These are phyloP conservation scores for Glonium stellatum DNA, from an alignment of 495 filamentous ascomycete genomes.

Conservation along the genomic window DNA sequence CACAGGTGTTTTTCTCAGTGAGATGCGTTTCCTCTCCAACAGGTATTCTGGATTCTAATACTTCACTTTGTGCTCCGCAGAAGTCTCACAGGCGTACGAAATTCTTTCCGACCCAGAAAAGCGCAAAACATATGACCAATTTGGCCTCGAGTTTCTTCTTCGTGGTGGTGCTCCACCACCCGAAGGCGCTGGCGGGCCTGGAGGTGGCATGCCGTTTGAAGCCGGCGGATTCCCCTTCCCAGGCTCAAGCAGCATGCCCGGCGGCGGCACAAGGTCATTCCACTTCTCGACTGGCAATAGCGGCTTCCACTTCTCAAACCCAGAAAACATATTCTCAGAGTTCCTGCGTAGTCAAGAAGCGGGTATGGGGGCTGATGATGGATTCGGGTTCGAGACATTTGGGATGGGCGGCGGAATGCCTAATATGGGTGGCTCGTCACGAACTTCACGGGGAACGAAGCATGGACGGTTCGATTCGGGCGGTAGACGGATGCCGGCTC, in stretches of 20 bases:
- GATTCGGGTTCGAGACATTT: slow-evolving; percentile 40
- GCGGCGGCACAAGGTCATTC: slow-evolving; percentile 54
- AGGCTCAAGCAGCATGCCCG: slow-evolving; percentile 46
- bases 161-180: slow-evolving; percentile 72
- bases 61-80: slow-evolving; percentile 33
- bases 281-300: slow-evolving; percentile 62
- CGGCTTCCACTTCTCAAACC: slow-evolving; percentile 73
- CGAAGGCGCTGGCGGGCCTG: slow-evolving; percentile 41
- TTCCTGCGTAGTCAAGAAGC: slow-evolving; percentile 59
- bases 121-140: slow-evolving; percentile 91
- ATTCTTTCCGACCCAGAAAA: slow-evolving; percentile 97
- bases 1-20: slow-evolving; percentile 6
- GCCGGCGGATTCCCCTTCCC: slow-evolving; percentile 47
- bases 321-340: slow-evolving; percentile 75
- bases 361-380: slow-evolving; percentile 40
- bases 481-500: slow-evolving; percentile 49
- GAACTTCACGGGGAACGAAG: slow-evolving; percentile 25
- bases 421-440: neutral
- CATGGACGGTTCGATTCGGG: slow-evolving; percentile 41
- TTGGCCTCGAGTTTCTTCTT: slow-evolving; percentile 84
- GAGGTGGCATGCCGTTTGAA: slow-evolving; percentile 55
- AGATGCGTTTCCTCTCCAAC: neutral
- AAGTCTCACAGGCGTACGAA: slow-evolving; percentile 94
- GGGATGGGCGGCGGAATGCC: slow-evolving; percentile 27
- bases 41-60: no score